phyloP scores from a whole-genome alignment of 1,139 yeast genomes.

The Pichia sp. region DNA sequence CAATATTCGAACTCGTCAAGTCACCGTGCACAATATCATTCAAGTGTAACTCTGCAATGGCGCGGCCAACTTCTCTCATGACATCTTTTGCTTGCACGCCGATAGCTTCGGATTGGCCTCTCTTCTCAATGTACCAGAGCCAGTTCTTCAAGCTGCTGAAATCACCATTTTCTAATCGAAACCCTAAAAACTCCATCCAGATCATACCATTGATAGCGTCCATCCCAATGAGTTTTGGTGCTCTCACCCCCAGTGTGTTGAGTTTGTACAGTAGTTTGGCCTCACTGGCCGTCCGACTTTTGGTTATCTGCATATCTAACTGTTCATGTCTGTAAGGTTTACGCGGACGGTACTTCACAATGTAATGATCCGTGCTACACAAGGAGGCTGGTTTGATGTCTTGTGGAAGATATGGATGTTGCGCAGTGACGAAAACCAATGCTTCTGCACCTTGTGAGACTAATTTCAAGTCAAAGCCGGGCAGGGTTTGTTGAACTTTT shows the following conservation, averaged over 20 bases:
- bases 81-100: constrained; percentile 35
- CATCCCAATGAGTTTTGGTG: constrained; percentile 64
- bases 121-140: constrained; percentile 55
- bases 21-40: constrained; percentile 91
- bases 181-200: constrained; percentile 82
- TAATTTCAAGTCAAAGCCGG: constrained; percentile 42
- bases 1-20: constrained; percentile 81
- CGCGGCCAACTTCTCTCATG: constrained; percentile 52
- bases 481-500: constrained; percentile 37
- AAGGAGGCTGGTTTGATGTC: constrained; percentile 20
- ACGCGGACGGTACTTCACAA: constrained; percentile 81
- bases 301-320: constrained; percentile 70
- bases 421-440: constrained; percentile 55
- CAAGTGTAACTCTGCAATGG: constrained; percentile 66
- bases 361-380: constrained; percentile 33
- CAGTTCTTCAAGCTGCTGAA: constrained; percentile 62
- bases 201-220: constrained; percentile 76
- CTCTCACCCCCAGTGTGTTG: constrained; percentile 45
- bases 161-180: constrained; percentile 37
- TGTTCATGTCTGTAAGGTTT: constrained; percentile 85
- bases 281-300: constrained; percentile 77
- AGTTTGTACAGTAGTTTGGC: constrained; percentile 68
- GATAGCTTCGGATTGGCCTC: constrained; percentile 28
- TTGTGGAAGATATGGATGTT: constrained; percentile 59
- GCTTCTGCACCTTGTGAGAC: constrained; percentile 98